Percentiles rank a stretch among this genome's conserved stretches.
phyloP scores from a whole-genome alignment of 2,329 filamentous ascomycete species.

The Harringtonia lauricola region DNA sequence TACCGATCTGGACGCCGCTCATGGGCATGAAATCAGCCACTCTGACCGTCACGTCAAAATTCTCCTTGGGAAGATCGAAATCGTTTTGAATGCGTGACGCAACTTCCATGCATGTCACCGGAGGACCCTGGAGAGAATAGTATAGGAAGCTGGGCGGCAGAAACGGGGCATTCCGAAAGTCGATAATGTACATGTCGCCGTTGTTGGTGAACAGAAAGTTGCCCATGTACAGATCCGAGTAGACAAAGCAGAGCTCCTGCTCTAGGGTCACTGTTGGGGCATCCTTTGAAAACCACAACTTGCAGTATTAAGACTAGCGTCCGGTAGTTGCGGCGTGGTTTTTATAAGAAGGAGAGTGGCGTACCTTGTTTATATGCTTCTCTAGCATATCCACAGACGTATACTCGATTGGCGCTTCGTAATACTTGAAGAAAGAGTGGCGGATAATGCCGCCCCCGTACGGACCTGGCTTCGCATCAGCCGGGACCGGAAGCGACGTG shows the following conservation, averaged over 20 bases:
- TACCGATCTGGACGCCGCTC: too few species aligned
- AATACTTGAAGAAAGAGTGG: not conserved
- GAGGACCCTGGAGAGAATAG: not conserved
- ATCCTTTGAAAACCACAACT: not conserved
- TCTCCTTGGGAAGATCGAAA: too few species aligned
- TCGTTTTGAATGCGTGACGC: too few species aligned
- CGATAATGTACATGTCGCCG: not conserved
- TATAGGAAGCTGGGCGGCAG: not conserved
- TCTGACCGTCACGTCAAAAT: too few species aligned
- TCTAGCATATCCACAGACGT: not conserved
- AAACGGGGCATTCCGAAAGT: not conserved
- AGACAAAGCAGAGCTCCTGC: not conserved
- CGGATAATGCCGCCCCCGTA: not conserved
- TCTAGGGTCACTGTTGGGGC: not conserved
- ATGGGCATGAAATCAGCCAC: too few species aligned
- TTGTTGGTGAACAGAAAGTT: not conserved
- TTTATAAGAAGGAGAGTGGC: not conserved
- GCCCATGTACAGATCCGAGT: not conserved
- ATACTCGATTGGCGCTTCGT: not conserved
- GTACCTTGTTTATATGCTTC: not conserved
- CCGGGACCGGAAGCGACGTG: not conserved
- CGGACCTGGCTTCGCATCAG: not conserved
- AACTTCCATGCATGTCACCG: too few species aligned
- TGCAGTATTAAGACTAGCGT: not conserved
- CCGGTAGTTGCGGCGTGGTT: not conserved